Base-by-base conservation (phyloP, 495 filamentous ascomycete species). In the Penicillium bovifimosum region DNA sequence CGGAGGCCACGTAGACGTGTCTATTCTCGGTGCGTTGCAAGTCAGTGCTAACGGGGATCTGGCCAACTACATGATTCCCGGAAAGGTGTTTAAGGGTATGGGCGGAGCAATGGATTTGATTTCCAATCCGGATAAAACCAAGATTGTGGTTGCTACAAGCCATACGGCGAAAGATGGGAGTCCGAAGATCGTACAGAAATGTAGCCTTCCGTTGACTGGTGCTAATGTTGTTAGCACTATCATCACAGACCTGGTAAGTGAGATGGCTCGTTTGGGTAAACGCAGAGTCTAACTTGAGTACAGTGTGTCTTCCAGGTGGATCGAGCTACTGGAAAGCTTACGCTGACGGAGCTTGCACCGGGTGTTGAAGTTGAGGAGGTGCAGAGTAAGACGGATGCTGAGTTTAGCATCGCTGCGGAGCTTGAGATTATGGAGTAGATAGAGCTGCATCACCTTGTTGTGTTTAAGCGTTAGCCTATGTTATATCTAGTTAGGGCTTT, bases 71-170 rank as follows among this genome's bases (percentile, higher is more conserved):
- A 93, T 93, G 84, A 75, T 96, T 41, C 91, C 90, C 0, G 90
- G 91, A 39, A 96, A 95, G 76, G 85, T 76, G 0, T 73, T 96
- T 61, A 96, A 96, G 78, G 91, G 91, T 0, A 95, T 96, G 70
- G 91, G 91, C 28, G 91, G 91, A n/a, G 91, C 91, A 36, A 96
- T 96, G 91, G 91, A 96, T 64, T 71, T 96, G 38, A 89, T 96
- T 43, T 85, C 80, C 43, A 95, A 95, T 71, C 91, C 91, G 2
- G 78, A 78, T 53, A 72, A 77, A 41, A 96, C 91, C 24, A 95
- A 93, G 75, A 89, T 96, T 10, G 91, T 96, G 8, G 87, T 95
- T 14, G 90, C 88, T 1, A 96, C 91, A 76, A 91, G 91, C 70
- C 91, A 96, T 69, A 86, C 86, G 1, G 89, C 91, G 49, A 92